Evolutionary conservation across 305 asterid genomes (phyloP).

Genomic region (Rubia peregrina): DNA sequence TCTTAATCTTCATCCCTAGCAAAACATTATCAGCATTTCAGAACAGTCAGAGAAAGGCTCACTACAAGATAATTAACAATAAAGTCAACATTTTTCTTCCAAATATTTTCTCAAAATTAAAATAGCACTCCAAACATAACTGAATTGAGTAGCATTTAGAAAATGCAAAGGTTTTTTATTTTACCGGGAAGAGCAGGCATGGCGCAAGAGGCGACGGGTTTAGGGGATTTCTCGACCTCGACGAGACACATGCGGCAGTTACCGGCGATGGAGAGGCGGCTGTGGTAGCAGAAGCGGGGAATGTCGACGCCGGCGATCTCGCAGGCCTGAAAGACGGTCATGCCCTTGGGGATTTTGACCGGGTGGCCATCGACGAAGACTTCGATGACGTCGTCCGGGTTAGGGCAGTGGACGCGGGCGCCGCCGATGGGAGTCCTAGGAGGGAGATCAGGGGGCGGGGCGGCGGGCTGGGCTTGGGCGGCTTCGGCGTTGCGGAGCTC

Average conservation of each 20-base stretch:
- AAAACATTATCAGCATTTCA: constrained; percentile 9
- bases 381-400: constrained; percentile 81
- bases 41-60: background rate
- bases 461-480: constrained; percentile 46
- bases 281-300: constrained; percentile 84
- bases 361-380: constrained; percentile 88
- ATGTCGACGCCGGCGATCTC: constrained; percentile 85
- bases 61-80: background rate
- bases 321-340: constrained; percentile 96
- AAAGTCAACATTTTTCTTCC: background rate
- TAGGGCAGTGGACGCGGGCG: constrained; percentile 68
- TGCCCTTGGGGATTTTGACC: constrained; percentile 85
- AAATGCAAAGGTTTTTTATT: constrained; percentile 3
- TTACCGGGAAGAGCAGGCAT: constrained; percentile 97
- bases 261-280: constrained; percentile 83
- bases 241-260: constrained; percentile 97
- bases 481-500: constrained; percentile 68
- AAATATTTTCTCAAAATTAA: background rate
- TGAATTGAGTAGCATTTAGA: background rate
- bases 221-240: constrained; percentile 97
- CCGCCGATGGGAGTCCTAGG: constrained; percentile 63
- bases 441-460: constrained; percentile 48
- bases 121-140: background rate
- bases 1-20: constrained; percentile 93
- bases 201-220: constrained; percentile 97